A percentile compares a stretch with the other conserved stretches of the same genome.
Conservation (phyloP, 2,329 filamentous ascomycete species). For the Claviceps purpurea region DNA sequence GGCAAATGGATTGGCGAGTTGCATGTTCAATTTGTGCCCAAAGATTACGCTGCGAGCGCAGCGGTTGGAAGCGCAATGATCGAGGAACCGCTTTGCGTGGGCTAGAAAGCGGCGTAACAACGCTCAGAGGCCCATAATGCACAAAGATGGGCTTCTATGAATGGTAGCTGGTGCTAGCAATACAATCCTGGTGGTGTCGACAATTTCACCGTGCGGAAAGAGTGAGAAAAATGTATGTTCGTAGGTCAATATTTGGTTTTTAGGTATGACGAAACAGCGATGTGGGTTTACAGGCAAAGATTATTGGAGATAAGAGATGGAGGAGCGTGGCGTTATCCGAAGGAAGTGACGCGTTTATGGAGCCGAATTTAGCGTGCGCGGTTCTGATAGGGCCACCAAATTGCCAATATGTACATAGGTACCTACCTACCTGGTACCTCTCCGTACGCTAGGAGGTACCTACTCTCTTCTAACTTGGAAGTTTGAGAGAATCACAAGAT, state of each 20-base stretch:
- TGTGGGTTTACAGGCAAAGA: not conserved
- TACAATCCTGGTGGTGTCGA: not conserved
- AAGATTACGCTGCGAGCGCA: not conserved
- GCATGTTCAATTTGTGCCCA: constrained; percentile 12
- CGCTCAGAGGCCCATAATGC: not conserved
- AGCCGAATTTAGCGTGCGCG: too few species aligned
- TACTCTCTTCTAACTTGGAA: too few species aligned
- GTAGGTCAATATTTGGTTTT: not conserved
- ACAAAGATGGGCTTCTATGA: not conserved
- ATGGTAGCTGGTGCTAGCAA: not conserved
- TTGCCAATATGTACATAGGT: too few species aligned
- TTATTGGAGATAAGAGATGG: not conserved
- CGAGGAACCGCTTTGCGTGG: not conserved
- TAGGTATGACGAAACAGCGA: not conserved
- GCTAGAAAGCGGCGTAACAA: not conserved
- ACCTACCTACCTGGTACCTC: too few species aligned
- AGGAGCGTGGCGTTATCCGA: not conserved
- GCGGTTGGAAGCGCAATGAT: not conserved
- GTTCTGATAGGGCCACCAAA: too few species aligned
- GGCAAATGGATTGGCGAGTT: constrained; percentile 44
- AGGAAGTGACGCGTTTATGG: too few species aligned
- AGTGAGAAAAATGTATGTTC: not conserved
- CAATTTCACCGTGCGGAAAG: not conserved
- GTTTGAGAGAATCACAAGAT: too few species aligned
- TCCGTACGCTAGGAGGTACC: too few species aligned